Conservation (phyloP, 1,139 yeast genomes). For the Tardiomyces depauwii region DNA sequence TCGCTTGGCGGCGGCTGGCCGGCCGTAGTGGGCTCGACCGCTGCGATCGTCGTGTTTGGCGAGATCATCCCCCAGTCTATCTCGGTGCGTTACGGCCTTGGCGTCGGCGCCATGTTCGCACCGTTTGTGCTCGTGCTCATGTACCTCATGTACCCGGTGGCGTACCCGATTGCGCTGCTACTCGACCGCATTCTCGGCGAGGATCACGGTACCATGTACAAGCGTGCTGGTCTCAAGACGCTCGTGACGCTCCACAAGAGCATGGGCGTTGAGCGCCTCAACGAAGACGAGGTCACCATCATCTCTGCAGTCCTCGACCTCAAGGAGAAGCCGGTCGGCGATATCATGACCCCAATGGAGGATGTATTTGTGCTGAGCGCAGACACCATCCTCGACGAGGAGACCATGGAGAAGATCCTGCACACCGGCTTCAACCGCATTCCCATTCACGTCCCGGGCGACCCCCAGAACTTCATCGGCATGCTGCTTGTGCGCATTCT, state of each 20-base stretch:
- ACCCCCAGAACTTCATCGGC: slow-evolving; percentile 85
- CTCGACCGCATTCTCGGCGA: slow-evolving; percentile 82
- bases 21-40: slow-evolving; percentile 88
- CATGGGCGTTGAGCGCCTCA: slow-evolving; percentile 90
- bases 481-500: slow-evolving; percentile 88
- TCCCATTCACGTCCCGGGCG: slow-evolving; percentile 88
- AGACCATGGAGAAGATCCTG: slow-evolving; percentile 77
- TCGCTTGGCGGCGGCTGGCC: slow-evolving; percentile 97
- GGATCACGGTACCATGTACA: slow-evolving; percentile 92
- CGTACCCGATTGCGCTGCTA: slow-evolving; percentile 78
- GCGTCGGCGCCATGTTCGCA: slow-evolving; percentile 82
- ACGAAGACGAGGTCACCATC: slow-evolving; percentile 92
- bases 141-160: slow-evolving; percentile 87
- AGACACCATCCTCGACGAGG: slow-evolving; percentile 72
- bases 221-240: slow-evolving; percentile 86
- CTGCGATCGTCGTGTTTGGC: slow-evolving; percentile 87
- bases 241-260: slow-evolving; percentile 86
- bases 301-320: slow-evolving; percentile 88
- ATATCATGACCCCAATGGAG: slow-evolving; percentile 90
- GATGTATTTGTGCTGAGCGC: slow-evolving; percentile 86
- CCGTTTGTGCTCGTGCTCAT: slow-evolving; percentile 79
- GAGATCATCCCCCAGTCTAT: slow-evolving; percentile 93
- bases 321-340: slow-evolving; percentile 78
- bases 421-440: slow-evolving; percentile 93
- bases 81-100: slow-evolving; percentile 85